A percentile compares a stretch with the other conserved stretches of the same genome.
phyloP scores from a whole-genome alignment of 371 early-diverging fungal species.

The Mucor lusitanicus region DNA sequence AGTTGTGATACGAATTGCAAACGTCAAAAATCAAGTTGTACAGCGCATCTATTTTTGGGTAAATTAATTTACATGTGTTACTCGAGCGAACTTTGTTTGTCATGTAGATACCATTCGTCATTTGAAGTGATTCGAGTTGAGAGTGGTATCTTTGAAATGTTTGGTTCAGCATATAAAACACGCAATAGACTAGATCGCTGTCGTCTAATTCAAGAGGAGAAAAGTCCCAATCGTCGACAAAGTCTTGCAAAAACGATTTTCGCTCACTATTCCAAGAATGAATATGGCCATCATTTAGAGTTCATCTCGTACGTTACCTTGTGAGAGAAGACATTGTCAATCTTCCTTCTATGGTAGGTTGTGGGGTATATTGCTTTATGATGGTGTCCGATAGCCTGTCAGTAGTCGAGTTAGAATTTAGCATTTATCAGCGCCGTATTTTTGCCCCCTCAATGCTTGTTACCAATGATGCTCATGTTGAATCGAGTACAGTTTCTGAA shows the following conservation, averaged over 20 bases:
- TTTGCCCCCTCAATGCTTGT: no score
- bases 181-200: conserved; percentile 64
- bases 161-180: conserved; percentile 61
- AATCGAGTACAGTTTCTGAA: conserved; percentile 7
- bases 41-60: conserved; percentile 44
- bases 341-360: conserved; percentile 11
- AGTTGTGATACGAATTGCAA: conserved; percentile 68
- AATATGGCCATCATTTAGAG: background rate
- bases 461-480: background rate
- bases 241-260: conserved; percentile 35
- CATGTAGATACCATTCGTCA: conserved; percentile 50
- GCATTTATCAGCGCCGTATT: no score
- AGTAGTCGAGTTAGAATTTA: background rate
- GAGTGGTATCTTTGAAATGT: conserved; percentile 51
- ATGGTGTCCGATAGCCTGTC: conserved; percentile 27
- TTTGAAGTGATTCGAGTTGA: conserved; percentile 57
- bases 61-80: background rate
- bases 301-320: background rate
- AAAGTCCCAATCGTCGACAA: conserved; percentile 64
- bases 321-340: conserved; percentile 9
- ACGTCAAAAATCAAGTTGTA: conserved; percentile 66
- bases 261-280: conserved; percentile 27
- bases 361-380: conserved; percentile 36
- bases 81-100: background rate
- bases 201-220: conserved; percentile 60